Evolutionary conservation across 164 flowering plant genomes (phyloP).

Genomic region (Chloranthus sessilifolius): DNA sequence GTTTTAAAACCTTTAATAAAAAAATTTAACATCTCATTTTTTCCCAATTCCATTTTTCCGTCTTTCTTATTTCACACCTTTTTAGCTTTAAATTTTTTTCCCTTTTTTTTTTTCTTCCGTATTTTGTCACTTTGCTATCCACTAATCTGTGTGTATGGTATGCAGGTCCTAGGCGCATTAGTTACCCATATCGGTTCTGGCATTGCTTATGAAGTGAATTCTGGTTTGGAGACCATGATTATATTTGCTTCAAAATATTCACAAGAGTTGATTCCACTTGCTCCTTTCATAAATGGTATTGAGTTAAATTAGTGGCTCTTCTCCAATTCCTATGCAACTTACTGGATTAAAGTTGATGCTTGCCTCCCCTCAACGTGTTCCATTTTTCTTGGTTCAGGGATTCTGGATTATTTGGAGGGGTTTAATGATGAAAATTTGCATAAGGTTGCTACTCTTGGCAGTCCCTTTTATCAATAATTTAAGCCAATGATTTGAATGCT

Average conservation of each 20-base stretch:
- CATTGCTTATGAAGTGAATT: slow-evolving; percentile 52
- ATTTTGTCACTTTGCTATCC: too few species aligned
- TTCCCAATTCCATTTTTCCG: too few species aligned
- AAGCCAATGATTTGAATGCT: not conserved
- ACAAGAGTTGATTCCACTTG: slow-evolving; percentile 50
- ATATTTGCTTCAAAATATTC: slow-evolving; percentile 52
- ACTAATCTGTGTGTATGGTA: not conserved
- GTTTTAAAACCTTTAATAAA: too few species aligned
- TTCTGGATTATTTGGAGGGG: slow-evolving; percentile 82
- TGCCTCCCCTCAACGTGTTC: slow-evolving; percentile 3
- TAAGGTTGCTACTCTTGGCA: slow-evolving; percentile 30
- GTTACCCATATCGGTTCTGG: slow-evolving; percentile 80
- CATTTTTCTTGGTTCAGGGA: slow-evolving; percentile 33
- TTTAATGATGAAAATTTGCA: slow-evolving; percentile 55
- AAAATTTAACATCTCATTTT: too few species aligned
- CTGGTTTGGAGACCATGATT: slow-evolving; percentile 67
- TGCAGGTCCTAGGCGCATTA: slow-evolving; percentile 72
- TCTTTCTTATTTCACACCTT: too few species aligned
- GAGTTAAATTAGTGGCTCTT: not conserved
- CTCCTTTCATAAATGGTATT: slow-evolving; percentile 66
- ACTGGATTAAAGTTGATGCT: too few species aligned
- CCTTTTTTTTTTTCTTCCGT: too few species aligned
- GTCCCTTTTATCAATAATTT: not conserved
- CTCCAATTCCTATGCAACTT: too few species aligned
- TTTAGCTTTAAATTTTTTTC: too few species aligned